Percentiles rank a stretch among this genome's conserved stretches.
phyloP scores from a whole-genome alignment of 345 rosid species.

The Durio zibethinus region DNA sequence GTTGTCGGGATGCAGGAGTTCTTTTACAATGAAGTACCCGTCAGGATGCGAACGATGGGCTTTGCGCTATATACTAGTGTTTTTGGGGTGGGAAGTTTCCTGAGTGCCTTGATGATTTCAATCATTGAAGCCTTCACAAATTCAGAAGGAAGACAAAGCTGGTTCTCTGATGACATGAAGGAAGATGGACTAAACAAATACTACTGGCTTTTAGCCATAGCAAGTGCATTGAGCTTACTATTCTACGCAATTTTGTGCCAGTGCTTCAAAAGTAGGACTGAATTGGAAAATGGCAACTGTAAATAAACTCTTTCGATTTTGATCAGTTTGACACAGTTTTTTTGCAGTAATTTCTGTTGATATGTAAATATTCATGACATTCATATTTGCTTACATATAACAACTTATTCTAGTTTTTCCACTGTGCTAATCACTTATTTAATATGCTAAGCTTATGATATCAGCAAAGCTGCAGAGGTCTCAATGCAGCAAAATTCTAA shows the following conservation, averaged over 20 bases:
- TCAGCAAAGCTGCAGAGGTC: too few species aligned
- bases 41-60: constrained; percentile 84
- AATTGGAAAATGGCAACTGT: constrained; percentile 27
- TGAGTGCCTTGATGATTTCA: constrained; percentile 71
- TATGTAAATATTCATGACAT: constrained; percentile 9
- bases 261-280: constrained; percentile 38
- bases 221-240: constrained; percentile 55
- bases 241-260: constrained; percentile 59
- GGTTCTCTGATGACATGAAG: constrained; percentile 92
- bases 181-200: constrained; percentile 69
- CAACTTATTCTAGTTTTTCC: too few species aligned
- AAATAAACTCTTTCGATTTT: constrained; percentile 8
- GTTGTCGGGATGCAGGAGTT: constrained; percentile 99
- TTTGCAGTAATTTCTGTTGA: background rate
- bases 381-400: too few species aligned
- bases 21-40: constrained; percentile 85
- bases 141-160: constrained; percentile 43
- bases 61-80: constrained; percentile 88
- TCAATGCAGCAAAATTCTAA: too few species aligned
- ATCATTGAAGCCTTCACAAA: constrained; percentile 47
- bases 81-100: constrained; percentile 88
- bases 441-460: too few species aligned
- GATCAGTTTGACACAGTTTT: background rate
- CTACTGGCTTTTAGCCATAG: constrained; percentile 70
- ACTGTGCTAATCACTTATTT: too few species aligned